These are phyloP conservation scores for Protea cynaroides DNA, from an alignment of 164 flowering plant species.

Conservation along the genomic window DNA sequence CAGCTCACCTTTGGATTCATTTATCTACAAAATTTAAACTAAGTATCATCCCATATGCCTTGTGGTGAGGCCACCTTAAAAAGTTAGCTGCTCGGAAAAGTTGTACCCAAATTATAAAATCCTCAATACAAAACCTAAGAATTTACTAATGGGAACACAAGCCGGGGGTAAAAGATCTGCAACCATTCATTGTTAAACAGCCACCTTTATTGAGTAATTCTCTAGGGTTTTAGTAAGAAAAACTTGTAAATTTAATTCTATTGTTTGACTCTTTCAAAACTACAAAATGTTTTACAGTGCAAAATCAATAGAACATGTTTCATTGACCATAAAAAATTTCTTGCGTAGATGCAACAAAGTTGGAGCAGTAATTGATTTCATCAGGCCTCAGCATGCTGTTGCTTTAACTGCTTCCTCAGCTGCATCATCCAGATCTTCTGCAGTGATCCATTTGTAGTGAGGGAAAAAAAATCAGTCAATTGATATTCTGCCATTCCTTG, in stretches of 20 bases:
- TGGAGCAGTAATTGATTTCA: background rate
- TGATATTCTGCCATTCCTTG: background rate
- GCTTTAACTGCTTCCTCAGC: slow-evolving; percentile 96
- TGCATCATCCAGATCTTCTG: slow-evolving; percentile 95
- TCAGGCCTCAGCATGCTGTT: slow-evolving; percentile 14
- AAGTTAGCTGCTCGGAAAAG: too few relatives aligned
- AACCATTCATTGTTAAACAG: background rate
- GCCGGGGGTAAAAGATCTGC: background rate
- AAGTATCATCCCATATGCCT: too few relatives aligned
- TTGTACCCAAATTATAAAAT: too few relatives aligned
- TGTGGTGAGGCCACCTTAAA: too few relatives aligned
- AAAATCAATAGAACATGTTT: slow-evolving; percentile 1
- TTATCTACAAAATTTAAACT: too few relatives aligned
- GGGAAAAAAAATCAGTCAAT: background rate
- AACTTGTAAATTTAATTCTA: too few relatives aligned
- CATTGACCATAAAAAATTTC: background rate
- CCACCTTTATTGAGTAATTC: slow-evolving; percentile 10
- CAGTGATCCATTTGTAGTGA: slow-evolving; percentile 44
- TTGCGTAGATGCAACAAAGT: background rate
- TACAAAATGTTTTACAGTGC: background rate
- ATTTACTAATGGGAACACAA: too few relatives aligned
- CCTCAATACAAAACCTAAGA: too few relatives aligned
- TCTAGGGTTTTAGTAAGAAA: too few relatives aligned
- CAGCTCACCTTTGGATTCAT: too few relatives aligned
- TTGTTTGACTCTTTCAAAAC: too few relatives aligned